phyloP scores from a whole-genome alignment of 495 filamentous ascomycete genomes.

The Platismatia glauca region DNA sequence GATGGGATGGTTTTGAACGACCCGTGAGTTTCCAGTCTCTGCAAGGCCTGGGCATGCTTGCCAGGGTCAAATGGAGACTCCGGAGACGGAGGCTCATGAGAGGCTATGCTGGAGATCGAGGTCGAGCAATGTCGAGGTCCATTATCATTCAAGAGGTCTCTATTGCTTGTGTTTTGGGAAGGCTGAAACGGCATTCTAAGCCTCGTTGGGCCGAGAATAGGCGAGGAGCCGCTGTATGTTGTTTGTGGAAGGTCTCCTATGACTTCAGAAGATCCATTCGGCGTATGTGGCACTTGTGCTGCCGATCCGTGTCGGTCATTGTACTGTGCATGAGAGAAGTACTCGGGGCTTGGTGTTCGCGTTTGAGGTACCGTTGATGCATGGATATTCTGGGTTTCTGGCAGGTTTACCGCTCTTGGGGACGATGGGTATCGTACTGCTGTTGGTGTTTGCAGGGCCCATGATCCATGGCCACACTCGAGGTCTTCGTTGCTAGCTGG shows the following conservation, averaged over 20 bases:
- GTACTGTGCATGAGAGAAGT: background rate
- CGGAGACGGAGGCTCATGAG: background rate
- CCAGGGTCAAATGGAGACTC: background rate
- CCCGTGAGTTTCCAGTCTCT: background rate
- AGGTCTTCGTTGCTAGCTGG: background rate
- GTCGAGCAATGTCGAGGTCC: background rate
- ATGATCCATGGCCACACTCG: constrained; percentile 1
- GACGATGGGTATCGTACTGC: background rate
- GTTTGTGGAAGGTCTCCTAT: background rate
- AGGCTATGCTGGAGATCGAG: background rate
- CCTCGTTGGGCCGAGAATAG: background rate
- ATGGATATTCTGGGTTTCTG: background rate
- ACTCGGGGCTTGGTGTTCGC: background rate
- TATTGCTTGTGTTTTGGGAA: background rate
- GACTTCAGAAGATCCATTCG: background rate
- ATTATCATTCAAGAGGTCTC: background rate
- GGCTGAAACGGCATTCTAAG: background rate
- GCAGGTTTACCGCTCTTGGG: background rate
- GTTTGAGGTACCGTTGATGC: background rate
- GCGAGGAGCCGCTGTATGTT: background rate
- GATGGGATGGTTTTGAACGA: background rate
- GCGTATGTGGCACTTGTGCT: background rate
- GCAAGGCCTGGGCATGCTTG: background rate
- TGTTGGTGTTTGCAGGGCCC: background rate
- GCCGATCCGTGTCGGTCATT: background rate